phyloP scores from a whole-genome alignment of 768 basidiomycete species.

The Sarcodon sp. region DNA sequence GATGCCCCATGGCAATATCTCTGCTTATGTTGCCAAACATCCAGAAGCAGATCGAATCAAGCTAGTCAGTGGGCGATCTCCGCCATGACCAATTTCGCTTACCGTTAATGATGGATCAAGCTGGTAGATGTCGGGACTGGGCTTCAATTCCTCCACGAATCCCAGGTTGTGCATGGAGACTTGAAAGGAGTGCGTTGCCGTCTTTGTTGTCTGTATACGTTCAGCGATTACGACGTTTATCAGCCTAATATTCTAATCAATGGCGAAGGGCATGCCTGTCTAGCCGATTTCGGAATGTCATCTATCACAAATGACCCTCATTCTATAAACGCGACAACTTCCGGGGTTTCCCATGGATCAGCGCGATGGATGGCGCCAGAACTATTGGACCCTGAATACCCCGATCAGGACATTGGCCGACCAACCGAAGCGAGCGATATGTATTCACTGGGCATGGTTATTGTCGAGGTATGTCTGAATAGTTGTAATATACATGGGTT shows the following conservation, averaged over 20 bases:
- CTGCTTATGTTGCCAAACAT: background rate
- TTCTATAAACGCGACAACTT: background rate
- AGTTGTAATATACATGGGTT: too few relatives aligned
- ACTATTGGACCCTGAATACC: background rate
- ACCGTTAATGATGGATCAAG: background rate
- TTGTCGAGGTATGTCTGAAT: background rate
- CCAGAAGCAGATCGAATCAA: background rate
- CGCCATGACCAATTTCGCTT: background rate
- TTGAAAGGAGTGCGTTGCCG: background rate
- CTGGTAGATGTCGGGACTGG: background rate
- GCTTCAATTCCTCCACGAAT: background rate
- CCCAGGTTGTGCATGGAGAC: background rate
- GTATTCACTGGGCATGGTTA: background rate
- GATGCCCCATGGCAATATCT: constrained; percentile 1
- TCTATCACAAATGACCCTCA: background rate
- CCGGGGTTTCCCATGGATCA: background rate
- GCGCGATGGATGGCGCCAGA: background rate
- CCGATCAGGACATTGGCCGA: background rate
- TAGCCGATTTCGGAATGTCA: background rate
- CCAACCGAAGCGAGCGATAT: background rate
- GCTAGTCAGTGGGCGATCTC: background rate
- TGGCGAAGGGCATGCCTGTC: background rate
- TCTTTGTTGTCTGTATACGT: background rate
- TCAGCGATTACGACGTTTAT: background rate
- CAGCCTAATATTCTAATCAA: background rate